A percentile compares a stretch with the other conserved stretches of the same genome.
Evolutionary conservation across 2,329 filamentous ascomycete genomes (phyloP).

Genomic region (Ophiognomonia clavigignenti-juglandacearum): DNA sequence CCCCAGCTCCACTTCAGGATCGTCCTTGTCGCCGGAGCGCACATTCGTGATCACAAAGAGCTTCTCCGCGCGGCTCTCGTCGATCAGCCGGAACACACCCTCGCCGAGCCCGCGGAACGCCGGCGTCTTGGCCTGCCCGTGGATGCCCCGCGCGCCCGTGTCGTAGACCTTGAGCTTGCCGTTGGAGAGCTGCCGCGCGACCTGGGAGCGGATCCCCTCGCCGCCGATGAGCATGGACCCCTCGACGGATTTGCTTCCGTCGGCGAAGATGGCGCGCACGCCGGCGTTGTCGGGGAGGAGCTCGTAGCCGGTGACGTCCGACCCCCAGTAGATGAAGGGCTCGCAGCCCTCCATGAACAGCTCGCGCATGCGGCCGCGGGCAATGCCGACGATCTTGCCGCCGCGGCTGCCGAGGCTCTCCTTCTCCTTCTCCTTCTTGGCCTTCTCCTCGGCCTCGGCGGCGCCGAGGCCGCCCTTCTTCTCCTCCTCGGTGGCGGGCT

Average conservation of each 20-base stretch:
- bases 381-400: conserved; percentile 57
- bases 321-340: conserved; percentile 48
- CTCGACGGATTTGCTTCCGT: conserved; percentile 54
- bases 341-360: conserved; percentile 55
- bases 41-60: conserved; percentile 61
- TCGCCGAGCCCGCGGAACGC: conserved; percentile 59
- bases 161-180: conserved; percentile 59
- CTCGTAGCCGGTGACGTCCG: conserved; percentile 55
- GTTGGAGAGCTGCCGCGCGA: conserved; percentile 54
- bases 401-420: conserved; percentile 41
- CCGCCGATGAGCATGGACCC: conserved; percentile 56
- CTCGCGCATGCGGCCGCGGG: conserved; percentile 57
- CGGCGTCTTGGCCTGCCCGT: conserved; percentile 58
- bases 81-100: conserved; percentile 54
- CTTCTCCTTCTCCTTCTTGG: conserved; percentile 25
- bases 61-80: conserved; percentile 40
- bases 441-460: conserved; percentile 34
- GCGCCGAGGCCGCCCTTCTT: background rate
- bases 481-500: conserved; percentile 29
- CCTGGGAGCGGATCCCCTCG: conserved; percentile 57
- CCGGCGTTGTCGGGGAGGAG: conserved; percentile 40
- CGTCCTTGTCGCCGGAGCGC: conserved; percentile 52
- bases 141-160: conserved; percentile 58
- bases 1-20: conserved; percentile 52
- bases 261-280: conserved; percentile 53